Conservation (phyloP, 2,329 filamentous ascomycete genomes). For the Colletotrichum simmondsii region DNA sequence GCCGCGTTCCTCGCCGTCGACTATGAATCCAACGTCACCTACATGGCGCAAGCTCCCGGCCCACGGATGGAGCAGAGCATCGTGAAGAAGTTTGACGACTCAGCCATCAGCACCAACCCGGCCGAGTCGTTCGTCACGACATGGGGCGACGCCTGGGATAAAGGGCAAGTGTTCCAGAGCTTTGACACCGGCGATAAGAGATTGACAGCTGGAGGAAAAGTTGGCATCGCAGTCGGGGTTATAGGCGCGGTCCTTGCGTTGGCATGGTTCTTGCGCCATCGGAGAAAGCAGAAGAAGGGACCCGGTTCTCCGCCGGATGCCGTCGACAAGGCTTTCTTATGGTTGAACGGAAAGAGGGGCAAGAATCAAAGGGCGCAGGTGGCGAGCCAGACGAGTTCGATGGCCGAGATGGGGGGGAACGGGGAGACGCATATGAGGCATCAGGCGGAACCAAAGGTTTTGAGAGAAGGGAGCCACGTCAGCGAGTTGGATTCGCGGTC, state of each 20-base stretch:
- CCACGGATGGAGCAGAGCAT: conserved; percentile 31
- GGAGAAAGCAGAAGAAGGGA: background rate
- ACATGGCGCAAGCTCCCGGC: conserved; percentile 37
- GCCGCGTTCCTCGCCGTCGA: conserved; percentile 35
- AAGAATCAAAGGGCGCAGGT: background rate
- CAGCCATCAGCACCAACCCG: background rate
- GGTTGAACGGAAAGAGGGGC: background rate
- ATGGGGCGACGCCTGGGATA: conserved; percentile 4
- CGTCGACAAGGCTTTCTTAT: background rate
- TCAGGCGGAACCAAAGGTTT: background rate
- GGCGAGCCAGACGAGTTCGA: background rate
- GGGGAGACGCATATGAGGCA: background rate
- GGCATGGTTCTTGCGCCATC: background rate
- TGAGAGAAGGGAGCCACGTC: background rate
- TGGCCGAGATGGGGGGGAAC: background rate
- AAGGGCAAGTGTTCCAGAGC: background rate
- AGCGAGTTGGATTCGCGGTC: background rate
- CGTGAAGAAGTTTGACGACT: conserved; percentile 7
- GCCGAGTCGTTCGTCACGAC: background rate
- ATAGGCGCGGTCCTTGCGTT: background rate
- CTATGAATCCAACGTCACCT: conserved; percentile 32
- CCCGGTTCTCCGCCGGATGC: background rate
- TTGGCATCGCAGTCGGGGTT: background rate
- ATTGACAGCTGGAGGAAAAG: background rate
- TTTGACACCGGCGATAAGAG: background rate